Evolutionary conservation across 768 basidiomycete species (phyloP).

Genomic region (Cystobasidium ongulense): DNA sequence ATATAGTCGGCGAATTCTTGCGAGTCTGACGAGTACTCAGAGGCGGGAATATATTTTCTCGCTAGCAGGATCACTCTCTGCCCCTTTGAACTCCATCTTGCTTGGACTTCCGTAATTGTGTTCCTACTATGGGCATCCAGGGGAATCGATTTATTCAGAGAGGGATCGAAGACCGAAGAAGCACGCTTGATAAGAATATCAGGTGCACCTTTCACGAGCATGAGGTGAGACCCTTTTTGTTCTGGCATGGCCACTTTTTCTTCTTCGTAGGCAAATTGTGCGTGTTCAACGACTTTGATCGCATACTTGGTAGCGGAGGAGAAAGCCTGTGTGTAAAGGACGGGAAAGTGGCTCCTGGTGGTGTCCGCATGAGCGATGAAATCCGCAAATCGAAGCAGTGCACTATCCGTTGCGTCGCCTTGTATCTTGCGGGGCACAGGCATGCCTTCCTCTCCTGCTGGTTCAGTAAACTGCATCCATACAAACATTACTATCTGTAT

Average conservation of each 20-base stretch:
- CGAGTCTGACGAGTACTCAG: slow-evolving; percentile 43
- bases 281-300: slow-evolving; percentile 46
- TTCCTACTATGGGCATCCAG: slow-evolving; percentile 41
- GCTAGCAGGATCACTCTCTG: slow-evolving; percentile 60
- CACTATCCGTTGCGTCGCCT: slow-evolving; percentile 46
- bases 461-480: neutral
- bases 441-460: neutral
- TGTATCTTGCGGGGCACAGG: slow-evolving; percentile 18
- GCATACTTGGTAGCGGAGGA: slow-evolving; percentile 55
- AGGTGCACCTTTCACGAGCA: slow-evolving; percentile 54
- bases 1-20: slow-evolving; percentile 49
- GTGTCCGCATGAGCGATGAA: slow-evolving; percentile 37
- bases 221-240: neutral
- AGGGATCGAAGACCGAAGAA: slow-evolving; percentile 47
- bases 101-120: slow-evolving; percentile 44
- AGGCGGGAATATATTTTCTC: slow-evolving; percentile 47
- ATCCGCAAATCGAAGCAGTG: slow-evolving; percentile 52
- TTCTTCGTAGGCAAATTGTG: neutral
- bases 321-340: slow-evolving; percentile 29
- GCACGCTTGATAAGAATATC: slow-evolving; percentile 50
- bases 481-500: neutral
- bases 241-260: slow-evolving; percentile 27
- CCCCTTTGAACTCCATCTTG: slow-evolving; percentile 53
- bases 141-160: slow-evolving; percentile 43
- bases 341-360: slow-evolving; percentile 44